phyloP scores from a whole-genome alignment of 2,329 filamentous ascomycete genomes.

The Diaporthe batatas region DNA sequence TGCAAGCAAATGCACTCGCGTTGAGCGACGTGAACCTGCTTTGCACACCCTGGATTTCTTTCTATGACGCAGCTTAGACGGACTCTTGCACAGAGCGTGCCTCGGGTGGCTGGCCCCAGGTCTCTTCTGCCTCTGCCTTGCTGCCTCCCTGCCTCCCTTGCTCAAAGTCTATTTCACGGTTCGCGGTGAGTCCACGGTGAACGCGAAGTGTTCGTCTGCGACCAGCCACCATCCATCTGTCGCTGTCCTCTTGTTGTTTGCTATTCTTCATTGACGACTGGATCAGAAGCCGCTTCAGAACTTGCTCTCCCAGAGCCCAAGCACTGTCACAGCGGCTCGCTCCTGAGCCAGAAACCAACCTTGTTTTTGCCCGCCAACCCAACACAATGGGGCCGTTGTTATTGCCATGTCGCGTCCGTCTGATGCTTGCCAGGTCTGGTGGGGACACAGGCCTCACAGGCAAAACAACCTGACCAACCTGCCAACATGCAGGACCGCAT shows the following conservation, averaged over 20 bases:
- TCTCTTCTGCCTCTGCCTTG: not conserved
- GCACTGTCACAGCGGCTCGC: constrained; percentile 23
- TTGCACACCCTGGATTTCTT: not conserved
- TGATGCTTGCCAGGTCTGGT: constrained; percentile 9
- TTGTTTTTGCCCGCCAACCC: constrained; percentile 7
- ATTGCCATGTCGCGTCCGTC: constrained; percentile 40
- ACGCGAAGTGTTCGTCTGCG: constrained; percentile 9
- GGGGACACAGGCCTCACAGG: not conserved
- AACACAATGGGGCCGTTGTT: constrained; percentile 32
- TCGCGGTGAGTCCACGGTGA: not conserved
- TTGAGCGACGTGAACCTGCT: not conserved
- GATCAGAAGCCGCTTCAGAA: constrained; percentile 12
- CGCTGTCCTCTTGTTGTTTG: constrained; percentile 19
- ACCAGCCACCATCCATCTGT: not conserved
- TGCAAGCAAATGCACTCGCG: not conserved
- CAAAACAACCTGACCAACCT: constrained; percentile 15
- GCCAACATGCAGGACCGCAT: constrained; percentile 6
- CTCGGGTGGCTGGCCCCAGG: constrained; percentile 12
- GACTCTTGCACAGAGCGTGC: not conserved
- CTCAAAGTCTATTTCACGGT: constrained; percentile 4
- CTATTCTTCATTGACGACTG: not conserved
- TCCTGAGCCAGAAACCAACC: not conserved
- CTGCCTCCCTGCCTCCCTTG: not conserved
- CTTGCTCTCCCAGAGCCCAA: constrained; percentile 25
- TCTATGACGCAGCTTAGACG: not conserved